A percentile compares a stretch with the other conserved stretches of the same genome.
These are phyloP conservation scores for Spencermartinsiella ligniputridi DNA, from an alignment of 1,139 yeast genomes.

Conservation along the genomic window DNA sequence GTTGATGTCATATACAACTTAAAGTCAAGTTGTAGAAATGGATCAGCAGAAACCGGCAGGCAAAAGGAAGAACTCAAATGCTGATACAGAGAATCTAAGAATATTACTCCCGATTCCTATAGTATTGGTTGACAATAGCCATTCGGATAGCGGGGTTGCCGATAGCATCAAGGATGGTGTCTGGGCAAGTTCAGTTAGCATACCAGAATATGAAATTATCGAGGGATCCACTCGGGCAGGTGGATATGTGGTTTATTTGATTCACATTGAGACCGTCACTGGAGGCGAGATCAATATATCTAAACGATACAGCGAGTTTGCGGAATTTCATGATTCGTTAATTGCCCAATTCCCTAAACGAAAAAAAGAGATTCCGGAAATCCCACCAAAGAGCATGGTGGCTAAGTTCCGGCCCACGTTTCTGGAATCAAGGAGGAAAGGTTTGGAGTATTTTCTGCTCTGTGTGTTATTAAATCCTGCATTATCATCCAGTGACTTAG, in stretches of 20 bases:
- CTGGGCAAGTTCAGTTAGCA: constrained; percentile 40
- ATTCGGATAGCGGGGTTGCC: background rate
- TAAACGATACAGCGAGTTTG: constrained; percentile 66
- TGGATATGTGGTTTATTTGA: constrained; percentile 41
- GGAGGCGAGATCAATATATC: constrained; percentile 50
- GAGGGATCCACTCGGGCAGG: constrained; percentile 33
- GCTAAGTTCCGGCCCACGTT: constrained; percentile 52
- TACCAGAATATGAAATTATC: constrained; percentile 40
- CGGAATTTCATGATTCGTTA: constrained; percentile 43
- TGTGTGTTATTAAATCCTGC: constrained; percentile 64
- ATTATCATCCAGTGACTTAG: constrained; percentile 44
- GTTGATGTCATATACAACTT: no score
- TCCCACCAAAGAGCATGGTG: constrained; percentile 64
- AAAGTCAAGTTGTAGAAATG: no score
- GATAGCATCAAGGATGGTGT: constrained; percentile 4
- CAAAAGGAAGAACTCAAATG: background rate
- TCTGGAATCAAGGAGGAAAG: constrained; percentile 58
- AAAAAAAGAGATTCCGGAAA: constrained; percentile 47
- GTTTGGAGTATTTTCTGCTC: constrained; percentile 69
- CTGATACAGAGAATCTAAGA: background rate
- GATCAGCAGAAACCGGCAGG: background rate
- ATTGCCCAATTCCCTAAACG: constrained; percentile 38
- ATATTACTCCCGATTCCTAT: background rate
- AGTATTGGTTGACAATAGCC: constrained; percentile 9
- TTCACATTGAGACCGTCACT: constrained; percentile 32